Conservation (phyloP, 2,329 filamentous ascomycete genomes). For the Pseudocercospora pini-densiflorae region DNA sequence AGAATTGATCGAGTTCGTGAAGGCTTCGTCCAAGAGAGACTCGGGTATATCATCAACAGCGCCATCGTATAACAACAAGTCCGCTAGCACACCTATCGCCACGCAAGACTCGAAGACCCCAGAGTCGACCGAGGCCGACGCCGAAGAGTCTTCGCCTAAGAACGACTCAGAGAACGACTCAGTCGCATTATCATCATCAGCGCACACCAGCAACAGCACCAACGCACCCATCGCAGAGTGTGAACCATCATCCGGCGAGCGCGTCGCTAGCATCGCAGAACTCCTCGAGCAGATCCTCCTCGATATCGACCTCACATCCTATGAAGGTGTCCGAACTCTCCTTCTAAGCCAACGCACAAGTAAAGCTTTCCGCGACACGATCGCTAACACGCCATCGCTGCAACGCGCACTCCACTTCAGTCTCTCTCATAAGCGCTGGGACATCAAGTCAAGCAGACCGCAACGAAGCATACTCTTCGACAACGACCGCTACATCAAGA, state of each 20-base stretch:
- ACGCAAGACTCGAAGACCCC: not conserved
- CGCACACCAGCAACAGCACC: not conserved
- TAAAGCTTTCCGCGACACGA: not conserved
- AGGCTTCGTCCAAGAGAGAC: not conserved
- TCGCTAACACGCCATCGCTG: not conserved
- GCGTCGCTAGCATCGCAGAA: not conserved
- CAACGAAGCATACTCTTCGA: not conserved
- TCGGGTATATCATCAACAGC: not conserved
- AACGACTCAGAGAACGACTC: not conserved
- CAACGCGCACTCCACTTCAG: not conserved
- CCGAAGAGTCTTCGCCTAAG: not conserved
- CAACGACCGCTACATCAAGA: not conserved
- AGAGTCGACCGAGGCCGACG: not conserved
- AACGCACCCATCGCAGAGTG: not conserved
- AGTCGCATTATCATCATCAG: not conserved
- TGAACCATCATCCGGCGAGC: not conserved
- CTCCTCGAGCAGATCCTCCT: not conserved
- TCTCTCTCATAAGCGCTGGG: not conserved
- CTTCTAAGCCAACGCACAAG: not conserved
- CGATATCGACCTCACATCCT: not conserved
- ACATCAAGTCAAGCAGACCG: not conserved
- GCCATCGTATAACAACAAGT: not conserved
- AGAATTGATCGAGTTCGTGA: not conserved
- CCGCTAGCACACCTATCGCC: not conserved
- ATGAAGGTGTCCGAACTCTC: not conserved